phyloP scores from a whole-genome alignment of 805 yeast genomes.

The Metschnikowia drakensbergensis region DNA sequence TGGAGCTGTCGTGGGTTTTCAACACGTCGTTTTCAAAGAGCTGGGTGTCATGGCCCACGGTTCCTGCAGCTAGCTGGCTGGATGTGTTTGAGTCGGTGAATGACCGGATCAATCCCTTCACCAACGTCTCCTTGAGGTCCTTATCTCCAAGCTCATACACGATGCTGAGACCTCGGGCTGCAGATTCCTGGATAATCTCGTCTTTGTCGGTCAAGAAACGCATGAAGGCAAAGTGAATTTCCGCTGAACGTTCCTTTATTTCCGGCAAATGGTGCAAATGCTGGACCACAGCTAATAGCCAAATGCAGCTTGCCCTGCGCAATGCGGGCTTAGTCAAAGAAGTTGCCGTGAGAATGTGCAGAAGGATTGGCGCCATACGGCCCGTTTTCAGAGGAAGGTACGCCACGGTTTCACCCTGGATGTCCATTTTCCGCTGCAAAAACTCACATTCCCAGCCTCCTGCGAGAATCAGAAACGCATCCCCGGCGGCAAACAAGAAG shows the following conservation, averaged over 20 bases:
- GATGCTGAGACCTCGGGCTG: slow-evolving; percentile 81
- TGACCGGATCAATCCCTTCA: slow-evolving; percentile 66
- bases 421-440: slow-evolving; percentile 51
- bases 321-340: slow-evolving; percentile 67
- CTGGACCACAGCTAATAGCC: slow-evolving; percentile 79
- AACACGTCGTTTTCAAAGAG: slow-evolving; percentile 79
- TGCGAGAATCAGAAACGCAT: slow-evolving; percentile 67
- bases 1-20: slow-evolving; percentile 78
- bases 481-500: slow-evolving; percentile 74
- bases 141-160: slow-evolving; percentile 73
- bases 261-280: slow-evolving; percentile 53
- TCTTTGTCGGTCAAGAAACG: slow-evolving; percentile 75
- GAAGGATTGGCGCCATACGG: slow-evolving; percentile 38
- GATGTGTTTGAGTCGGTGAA: slow-evolving; percentile 66
- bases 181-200: slow-evolving; percentile 87
- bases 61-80: slow-evolving; percentile 52
- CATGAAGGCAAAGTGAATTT: slow-evolving; percentile 73
- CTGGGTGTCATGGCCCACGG: slow-evolving; percentile 74
- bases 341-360: slow-evolving; percentile 49
- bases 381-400: slow-evolving; percentile 19
- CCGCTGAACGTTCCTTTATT: slow-evolving; percentile 44
- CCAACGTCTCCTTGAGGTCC: slow-evolving; percentile 66
- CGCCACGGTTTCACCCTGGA: slow-evolving; percentile 33
- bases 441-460: slow-evolving; percentile 71
- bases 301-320: slow-evolving; percentile 74